Conservation (phyloP, 108 stramenopile species). For the Pseudonitzschia delicatissima region DNA sequence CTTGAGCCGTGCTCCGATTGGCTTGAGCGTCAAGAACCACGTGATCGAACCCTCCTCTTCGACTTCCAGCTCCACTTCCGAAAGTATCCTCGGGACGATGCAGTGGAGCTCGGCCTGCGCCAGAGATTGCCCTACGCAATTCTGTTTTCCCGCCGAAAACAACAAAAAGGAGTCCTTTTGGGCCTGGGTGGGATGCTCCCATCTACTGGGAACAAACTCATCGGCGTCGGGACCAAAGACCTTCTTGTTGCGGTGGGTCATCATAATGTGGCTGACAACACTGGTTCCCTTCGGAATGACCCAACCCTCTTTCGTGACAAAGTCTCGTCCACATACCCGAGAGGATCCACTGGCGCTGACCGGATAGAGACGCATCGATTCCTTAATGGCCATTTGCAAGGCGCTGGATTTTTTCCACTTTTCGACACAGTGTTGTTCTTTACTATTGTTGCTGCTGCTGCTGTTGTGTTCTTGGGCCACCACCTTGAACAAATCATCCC, state of each 20-base stretch:
- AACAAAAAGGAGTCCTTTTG: slow-evolving; percentile 35
- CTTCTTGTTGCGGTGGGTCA: slow-evolving; percentile 31
- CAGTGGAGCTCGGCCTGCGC: slow-evolving; percentile 41
- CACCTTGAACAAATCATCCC: slow-evolving; percentile 9
- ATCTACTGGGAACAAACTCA: slow-evolving; percentile 43
- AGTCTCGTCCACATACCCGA: slow-evolving; percentile 23
- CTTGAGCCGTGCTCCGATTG: slow-evolving; percentile 9
- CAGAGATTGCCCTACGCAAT: slow-evolving; percentile 49
- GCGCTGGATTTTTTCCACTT: background rate
- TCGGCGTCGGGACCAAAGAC: slow-evolving; percentile 37
- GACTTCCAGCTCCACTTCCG: slow-evolving; percentile 31
- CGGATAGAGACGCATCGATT: slow-evolving; percentile 43
- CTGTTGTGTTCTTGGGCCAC: no score
- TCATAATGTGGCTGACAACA: slow-evolving; percentile 17
- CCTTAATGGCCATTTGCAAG: slow-evolving; percentile 37
- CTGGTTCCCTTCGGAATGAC: slow-evolving; percentile 37
- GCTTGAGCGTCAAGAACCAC: slow-evolving; percentile 34
- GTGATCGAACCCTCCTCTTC: slow-evolving; percentile 19
- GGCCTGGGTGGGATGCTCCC: slow-evolving; percentile 37
- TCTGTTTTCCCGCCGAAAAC: slow-evolving; percentile 43
- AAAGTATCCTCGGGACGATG: slow-evolving; percentile 31
- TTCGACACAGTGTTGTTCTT: background rate
- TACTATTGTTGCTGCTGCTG: background rate
- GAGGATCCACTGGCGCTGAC: slow-evolving; percentile 31
- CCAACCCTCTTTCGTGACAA: slow-evolving; percentile 19